Evolutionary conservation across 2,329 filamentous ascomycete species (phyloP), one percentile per base, ranked within the genome.

Genomic region (Aquanectria penicillioides): DNA sequence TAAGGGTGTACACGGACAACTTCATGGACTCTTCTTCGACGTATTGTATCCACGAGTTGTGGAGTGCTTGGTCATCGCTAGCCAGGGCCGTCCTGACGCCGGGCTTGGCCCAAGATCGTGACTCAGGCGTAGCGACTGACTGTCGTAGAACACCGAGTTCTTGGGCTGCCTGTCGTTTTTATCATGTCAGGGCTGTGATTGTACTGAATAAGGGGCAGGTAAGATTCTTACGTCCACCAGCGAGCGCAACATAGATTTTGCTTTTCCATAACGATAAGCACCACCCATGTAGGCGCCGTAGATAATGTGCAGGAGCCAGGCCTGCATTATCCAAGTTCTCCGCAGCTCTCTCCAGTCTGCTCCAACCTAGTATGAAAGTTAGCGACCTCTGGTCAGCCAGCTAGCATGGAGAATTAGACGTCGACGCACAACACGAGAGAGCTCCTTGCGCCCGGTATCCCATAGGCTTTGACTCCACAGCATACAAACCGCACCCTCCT

Each of bases 21-120:
- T 73, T 73, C 62, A 71, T 68, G 3, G 72, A 73, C 57, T 74
- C 72, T 29, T 71, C 62, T 2, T 67, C 56, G 17, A 73, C 62
- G 29, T 68, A 74, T 7, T 59, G 36, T 23, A 52, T 62, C 72
- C 72, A 74, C 15, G 58, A 56, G 17, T 59, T 50, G 17, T 70
- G 62, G 0, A 67, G 57, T 4, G 44, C 51, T 22, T 61, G 63
- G 23, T 51, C 64, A 56, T 56, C 61, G 26, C 20, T 31, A 8
- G 20, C 23, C 13, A 37, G 28, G 5, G 48, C 13, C 2, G 33
- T 23, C 17, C 23, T 44, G 10, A 34, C 25, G 22, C 28, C 38
- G 22, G 33, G 40, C 29, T 31, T 29, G 38, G 25, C 43, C 60
- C 60, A 63, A 5, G 48, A 52, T 18, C 46, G 38, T 4, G 60